Conservation (phyloP, 73 alveolate species). For the Paramecium octaurelia region DNA sequence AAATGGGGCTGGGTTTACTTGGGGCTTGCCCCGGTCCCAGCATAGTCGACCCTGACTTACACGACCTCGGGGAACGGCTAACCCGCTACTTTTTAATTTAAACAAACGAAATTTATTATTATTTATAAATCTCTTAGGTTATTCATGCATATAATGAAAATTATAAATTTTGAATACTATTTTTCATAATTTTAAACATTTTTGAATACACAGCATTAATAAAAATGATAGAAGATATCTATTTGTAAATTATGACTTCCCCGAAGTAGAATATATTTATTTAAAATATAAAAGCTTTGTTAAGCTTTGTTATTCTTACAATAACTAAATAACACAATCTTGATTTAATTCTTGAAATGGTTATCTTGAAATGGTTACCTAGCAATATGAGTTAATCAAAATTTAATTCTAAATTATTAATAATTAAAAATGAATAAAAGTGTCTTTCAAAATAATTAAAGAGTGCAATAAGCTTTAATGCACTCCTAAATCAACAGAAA, state of each 20-base stretch:
- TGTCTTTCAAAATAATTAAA: background rate
- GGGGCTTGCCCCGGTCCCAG: conserved; percentile 63
- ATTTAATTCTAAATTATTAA: background rate
- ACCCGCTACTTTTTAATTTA: conserved; percentile 48
- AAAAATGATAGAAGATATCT: background rate
- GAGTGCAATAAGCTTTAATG: background rate
- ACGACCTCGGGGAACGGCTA: conserved; percentile 58
- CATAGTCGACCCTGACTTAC: conserved; percentile 56
- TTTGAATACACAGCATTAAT: too few relatives aligned
- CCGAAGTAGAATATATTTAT: too few relatives aligned
- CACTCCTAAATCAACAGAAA: background rate
- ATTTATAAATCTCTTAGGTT: background rate
- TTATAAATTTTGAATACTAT: background rate
- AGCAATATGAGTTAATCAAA: too few relatives aligned
- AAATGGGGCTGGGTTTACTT: conserved; percentile 58
- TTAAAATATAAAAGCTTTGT: too few relatives aligned
- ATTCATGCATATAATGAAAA: background rate
- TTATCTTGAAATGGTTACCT: too few relatives aligned
- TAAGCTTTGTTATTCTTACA: too few relatives aligned
- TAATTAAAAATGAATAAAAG: background rate
- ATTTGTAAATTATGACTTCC: too few relatives aligned
- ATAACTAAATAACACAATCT: too few relatives aligned
- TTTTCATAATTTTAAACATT: too few relatives aligned
- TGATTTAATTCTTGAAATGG: too few relatives aligned
- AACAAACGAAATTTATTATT: conserved; percentile 47